Conservation (phyloP, 345 rosid genomes). For the Eucalyptus rudis region DNA sequence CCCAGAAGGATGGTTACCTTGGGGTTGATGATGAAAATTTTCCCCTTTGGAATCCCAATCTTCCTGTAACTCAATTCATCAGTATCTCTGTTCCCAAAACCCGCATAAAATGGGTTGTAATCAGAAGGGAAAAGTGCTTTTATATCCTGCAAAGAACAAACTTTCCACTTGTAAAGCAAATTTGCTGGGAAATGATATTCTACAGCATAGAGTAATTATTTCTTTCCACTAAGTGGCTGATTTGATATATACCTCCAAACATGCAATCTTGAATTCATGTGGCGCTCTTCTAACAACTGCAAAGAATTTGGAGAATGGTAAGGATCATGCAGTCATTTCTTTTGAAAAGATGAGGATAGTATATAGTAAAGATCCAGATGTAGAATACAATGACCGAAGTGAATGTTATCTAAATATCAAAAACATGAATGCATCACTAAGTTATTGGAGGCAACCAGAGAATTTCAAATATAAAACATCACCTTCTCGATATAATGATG, state of each 20-base stretch:
- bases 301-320: not conserved
- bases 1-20: slow-evolving; percentile 27
- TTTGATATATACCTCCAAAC: slow-evolving; percentile 55
- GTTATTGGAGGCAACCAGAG: not conserved
- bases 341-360: not conserved
- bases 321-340: not conserved
- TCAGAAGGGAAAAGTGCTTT: slow-evolving; percentile 78
- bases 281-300: slow-evolving; percentile 93
- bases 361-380: not conserved
- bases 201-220: not conserved
- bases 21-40: slow-evolving; percentile 85
- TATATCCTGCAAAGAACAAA: slow-evolving; percentile 44
- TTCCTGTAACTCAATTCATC: slow-evolving; percentile 85
- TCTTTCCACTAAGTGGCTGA: not conserved
- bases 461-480: not conserved
- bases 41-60: slow-evolving; percentile 91
- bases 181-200: not conserved
- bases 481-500: slow-evolving; percentile 90
- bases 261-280: slow-evolving; percentile 91
- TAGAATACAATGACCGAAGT: not conserved
- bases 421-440: not conserved
- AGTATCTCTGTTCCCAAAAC: slow-evolving; percentile 87
- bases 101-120: slow-evolving; percentile 88
- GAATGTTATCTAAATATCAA: not conserved
- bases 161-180: not conserved